Base-by-base conservation (phyloP, 306 rosid species). In the Vigna angularis region DNA sequence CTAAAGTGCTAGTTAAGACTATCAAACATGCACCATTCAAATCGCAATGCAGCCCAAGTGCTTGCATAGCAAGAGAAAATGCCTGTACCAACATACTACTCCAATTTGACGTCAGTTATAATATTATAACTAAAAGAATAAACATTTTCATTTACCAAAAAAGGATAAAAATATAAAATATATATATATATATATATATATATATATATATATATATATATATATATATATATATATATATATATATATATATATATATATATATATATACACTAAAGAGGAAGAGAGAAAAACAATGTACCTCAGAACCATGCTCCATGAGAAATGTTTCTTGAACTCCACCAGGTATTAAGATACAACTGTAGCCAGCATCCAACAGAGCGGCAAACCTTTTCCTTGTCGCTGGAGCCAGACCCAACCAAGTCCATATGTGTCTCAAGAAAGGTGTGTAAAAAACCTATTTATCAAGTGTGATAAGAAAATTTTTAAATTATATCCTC, bases 361-460 rank as follows among this genome's bases (percentile, higher is more conserved):
- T 93, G 82, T 87, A 88, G 38, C 97, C 99, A 68, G 90, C 85
- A 15, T 75, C 79, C 65, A 93, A 82, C 72, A 79, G 78, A 84
- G 97, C 88, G 73, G 67, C 34, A 44, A 93, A 95, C 45, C 89
- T 95, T 58, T 85, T 87, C 91, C 5, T 95, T 48, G 96, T 44
- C 11, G 88, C 99, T 7, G 98, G 64, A 7, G 93, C 34, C 45
- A 95, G 90, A 77, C 99, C 99, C 89, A 92, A 69, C 99, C 99
- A 95, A 57, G 98, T 93, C 98, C 99, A 93, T 81, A 93, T 85
- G 76, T 95, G 99, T 82, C 99, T 90, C 87, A 95, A 66, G 81
- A 95, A 91, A 9, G 99, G 99, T 32, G 98, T 89, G 58, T 89
- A 90, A 77, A 95, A 95, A 80, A 95, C 85, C 98, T 95, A 77